These are phyloP conservation scores for Ehretia macrophylla DNA, from an alignment of 257 asterid species.

Conservation along the genomic window DNA sequence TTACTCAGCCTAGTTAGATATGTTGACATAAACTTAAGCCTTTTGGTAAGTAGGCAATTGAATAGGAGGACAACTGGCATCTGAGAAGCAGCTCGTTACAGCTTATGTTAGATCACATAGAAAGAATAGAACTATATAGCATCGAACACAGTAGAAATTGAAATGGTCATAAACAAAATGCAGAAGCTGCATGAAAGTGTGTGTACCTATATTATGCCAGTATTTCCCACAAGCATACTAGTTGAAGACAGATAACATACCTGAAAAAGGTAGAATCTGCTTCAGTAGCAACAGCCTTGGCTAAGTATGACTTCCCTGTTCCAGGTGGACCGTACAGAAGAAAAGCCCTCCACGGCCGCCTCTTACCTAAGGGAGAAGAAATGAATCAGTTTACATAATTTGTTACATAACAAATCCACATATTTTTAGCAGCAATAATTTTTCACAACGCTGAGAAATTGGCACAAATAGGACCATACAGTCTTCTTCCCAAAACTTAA, in stretches of 20 bases:
- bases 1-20: too few species aligned
- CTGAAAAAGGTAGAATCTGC: conserved; percentile 98
- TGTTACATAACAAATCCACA: neutral
- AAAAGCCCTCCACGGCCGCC: conserved; percentile 98
- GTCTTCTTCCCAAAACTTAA: too few species aligned
- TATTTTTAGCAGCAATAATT: neutral
- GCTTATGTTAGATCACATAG: too few species aligned
- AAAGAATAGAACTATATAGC: too few species aligned
- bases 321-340: conserved; percentile 99
- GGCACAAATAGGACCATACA: too few species aligned
- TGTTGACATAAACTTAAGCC: too few species aligned
- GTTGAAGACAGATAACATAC: conserved; percentile 30
- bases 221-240: neutral
- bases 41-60: too few species aligned
- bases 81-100: too few species aligned
- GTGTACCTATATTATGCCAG: neutral
- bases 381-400: neutral
- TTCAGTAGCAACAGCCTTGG: conserved; percentile 99
- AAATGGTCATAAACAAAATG: neutral
- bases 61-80: too few species aligned
- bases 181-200: neutral
- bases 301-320: conserved; percentile 95
- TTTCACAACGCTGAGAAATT: too few species aligned
- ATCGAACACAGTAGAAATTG: too few species aligned
- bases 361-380: conserved; percentile 57